Evolutionary conservation across 2,329 filamentous ascomycete species (phyloP), one percentile per base, ranked within the genome.

Genomic region (Claviceps sp.): DNA sequence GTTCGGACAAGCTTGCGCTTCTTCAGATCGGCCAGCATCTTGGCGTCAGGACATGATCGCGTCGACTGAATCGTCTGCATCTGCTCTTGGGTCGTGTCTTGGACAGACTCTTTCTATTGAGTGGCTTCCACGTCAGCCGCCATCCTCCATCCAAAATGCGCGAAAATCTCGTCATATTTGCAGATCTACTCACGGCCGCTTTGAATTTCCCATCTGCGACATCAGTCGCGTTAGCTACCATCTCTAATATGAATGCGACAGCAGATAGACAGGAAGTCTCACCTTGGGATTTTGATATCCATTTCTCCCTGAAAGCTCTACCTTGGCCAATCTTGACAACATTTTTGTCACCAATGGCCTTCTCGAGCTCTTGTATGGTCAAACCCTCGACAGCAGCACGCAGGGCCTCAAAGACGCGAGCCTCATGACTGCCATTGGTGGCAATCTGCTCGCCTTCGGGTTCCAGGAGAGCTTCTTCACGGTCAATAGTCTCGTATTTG

Each of bases 1-100:
- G 88, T 75, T 58, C 78, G 84, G 57, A 96, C 76, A 48, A 98
- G 78, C 72, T 96, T 97, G 64, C 91, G 82, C 77, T 96, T 96
- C 72, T 85, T 90, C 59, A 95, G 73, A 56, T 97, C 91, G 51
- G 81, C 76, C 30, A 95, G 68, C 38, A 83, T 75, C 70, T 95
- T 95, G 49, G 80, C 65, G 61, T 96, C 87, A 59, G 87, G 75
- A 26, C 49, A 51, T 22, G 83, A 81, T 58, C 80, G 79, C 14
- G 78, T 85, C 59, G 84, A 71, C 67, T 86, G 76, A 61, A 95
- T 87, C 48, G 76, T 76, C 63, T 82, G 75, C 54, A 98, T 77
- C 60, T 89, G 81, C 59, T 89, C 79, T 61, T 81, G 79, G 50
- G 88, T 94, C 51, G 78, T 75, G 65, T 98, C 93, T 61, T 83